Percentiles rank a stretch among this genome's conserved stretches.
phyloP scores from a whole-genome alignment of 192 early-diverging fungal genomes.

The Entomortierella lignicola region DNA sequence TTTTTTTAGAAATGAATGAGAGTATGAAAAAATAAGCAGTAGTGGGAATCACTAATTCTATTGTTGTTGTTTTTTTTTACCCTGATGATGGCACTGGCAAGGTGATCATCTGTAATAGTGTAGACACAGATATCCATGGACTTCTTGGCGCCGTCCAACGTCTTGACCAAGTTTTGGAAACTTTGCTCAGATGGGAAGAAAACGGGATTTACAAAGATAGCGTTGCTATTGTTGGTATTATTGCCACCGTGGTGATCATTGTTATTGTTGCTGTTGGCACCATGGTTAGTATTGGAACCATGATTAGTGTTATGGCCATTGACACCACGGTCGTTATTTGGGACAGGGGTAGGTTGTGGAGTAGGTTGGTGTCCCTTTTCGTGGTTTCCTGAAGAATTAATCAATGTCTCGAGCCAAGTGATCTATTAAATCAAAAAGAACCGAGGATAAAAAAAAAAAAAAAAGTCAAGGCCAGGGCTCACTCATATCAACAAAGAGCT shows the following conservation, averaged over 20 bases:
- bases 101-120: slow-evolving; percentile 79
- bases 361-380: slow-evolving; percentile 25
- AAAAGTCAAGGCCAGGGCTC: slow-evolving; percentile 50
- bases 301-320: neutral
- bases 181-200: slow-evolving; percentile 76
- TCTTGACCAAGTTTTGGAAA: slow-evolving; percentile 64
- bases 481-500: neutral
- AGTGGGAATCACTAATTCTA: slow-evolving; percentile 11
- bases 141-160: slow-evolving; percentile 62
- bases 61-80: slow-evolving; percentile 65
- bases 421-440: slow-evolving; percentile 16
- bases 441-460: neutral
- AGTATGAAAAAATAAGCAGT: too few relatives aligned
- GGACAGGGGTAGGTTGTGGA: slow-evolving; percentile 9
- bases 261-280: slow-evolving; percentile 4
- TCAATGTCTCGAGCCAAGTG: slow-evolving; percentile 51
- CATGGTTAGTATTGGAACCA: neutral
- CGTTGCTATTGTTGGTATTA: slow-evolving; percentile 14
- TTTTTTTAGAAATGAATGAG: neutral
- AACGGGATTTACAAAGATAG: slow-evolving; percentile 47
- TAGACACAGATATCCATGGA: slow-evolving; percentile 80
- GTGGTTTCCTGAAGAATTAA: slow-evolving; percentile 43
- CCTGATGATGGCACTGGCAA: slow-evolving; percentile 72
- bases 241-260: too few relatives aligned
- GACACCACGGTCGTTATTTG: neutral